Percentiles rank a stretch among this genome's conserved stretches.
Evolutionary conservation across 768 basidiomycete genomes (phyloP).

Genomic region (Mycena belliarum): DNA sequence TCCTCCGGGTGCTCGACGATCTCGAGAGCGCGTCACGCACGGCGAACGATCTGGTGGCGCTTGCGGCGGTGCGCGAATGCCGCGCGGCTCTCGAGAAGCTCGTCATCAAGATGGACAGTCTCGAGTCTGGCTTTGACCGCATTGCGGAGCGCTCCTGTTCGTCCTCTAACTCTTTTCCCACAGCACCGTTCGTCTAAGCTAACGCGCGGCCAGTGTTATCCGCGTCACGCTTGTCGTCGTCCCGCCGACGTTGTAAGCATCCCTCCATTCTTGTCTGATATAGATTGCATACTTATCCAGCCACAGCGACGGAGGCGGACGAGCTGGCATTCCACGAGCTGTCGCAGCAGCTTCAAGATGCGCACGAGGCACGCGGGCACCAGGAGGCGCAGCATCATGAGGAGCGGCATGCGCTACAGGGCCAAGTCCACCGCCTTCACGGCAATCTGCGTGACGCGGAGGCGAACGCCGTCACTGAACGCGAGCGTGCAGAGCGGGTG

Average conservation of each 20-base stretch:
- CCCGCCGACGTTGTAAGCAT: slow-evolving; percentile 70
- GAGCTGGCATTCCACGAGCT: slow-evolving; percentile 76
- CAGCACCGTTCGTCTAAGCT: no score
- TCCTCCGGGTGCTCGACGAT: slow-evolving; percentile 64
- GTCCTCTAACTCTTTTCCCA: slow-evolving; percentile 25
- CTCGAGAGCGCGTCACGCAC: slow-evolving; percentile 57
- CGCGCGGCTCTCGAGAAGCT: slow-evolving; percentile 66
- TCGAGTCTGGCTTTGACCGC: slow-evolving; percentile 81
- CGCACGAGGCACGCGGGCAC: slow-evolving; percentile 55
- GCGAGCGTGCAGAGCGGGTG: slow-evolving; percentile 52
- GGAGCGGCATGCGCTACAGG: slow-evolving; percentile 54
- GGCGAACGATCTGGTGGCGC: slow-evolving; percentile 45
- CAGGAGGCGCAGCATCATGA: slow-evolving; percentile 62
- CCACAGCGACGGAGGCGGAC: slow-evolving; percentile 68
- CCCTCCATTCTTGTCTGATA: not conserved
- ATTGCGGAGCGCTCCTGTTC: slow-evolving; percentile 83
- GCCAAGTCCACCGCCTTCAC: slow-evolving; percentile 58
- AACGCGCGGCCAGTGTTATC: slow-evolving; percentile 59
- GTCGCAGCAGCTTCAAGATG: slow-evolving; percentile 61
- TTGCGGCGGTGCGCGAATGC: slow-evolving; percentile 63
- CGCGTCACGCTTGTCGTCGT: slow-evolving; percentile 65
- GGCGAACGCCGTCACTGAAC: slow-evolving; percentile 41
- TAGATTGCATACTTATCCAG: slow-evolving; percentile 7
- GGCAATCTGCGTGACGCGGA: slow-evolving; percentile 43
- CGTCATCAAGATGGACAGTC: slow-evolving; percentile 73